Evolutionary conservation across 495 filamentous ascomycete species (phyloP).

Genomic region (Daldinia bambusicola): DNA sequence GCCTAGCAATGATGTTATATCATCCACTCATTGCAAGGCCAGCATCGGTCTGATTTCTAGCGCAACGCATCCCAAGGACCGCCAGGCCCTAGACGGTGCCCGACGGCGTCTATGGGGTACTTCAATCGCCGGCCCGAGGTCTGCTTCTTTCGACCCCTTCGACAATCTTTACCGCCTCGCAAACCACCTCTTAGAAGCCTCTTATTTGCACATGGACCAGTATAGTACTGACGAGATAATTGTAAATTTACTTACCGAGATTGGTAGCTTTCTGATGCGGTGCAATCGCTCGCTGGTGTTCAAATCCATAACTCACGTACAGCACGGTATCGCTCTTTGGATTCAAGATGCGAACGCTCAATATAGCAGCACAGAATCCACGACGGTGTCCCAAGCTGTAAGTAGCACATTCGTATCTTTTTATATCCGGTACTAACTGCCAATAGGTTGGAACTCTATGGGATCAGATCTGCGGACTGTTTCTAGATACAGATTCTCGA

Average conservation of each 20-base stretch:
- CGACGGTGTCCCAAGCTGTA: slow-evolving; percentile 49
- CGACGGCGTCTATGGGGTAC: slow-evolving; percentile 69
- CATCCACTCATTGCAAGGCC: slow-evolving; percentile 46
- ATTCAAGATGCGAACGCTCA: slow-evolving; percentile 62
- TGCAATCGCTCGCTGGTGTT: slow-evolving; percentile 52
- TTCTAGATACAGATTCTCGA: slow-evolving; percentile 45
- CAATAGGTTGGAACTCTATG: slow-evolving; percentile 51
- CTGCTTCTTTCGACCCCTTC: slow-evolving; percentile 66
- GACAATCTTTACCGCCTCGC: slow-evolving; percentile 68
- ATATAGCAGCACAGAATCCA: slow-evolving; percentile 48
- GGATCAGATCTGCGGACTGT: slow-evolving; percentile 52
- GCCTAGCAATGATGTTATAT: slow-evolving; percentile 2
- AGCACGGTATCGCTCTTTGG: slow-evolving; percentile 69
- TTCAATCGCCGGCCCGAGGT: slow-evolving; percentile 53
- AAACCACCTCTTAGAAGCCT: slow-evolving; percentile 53
- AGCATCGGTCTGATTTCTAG: slow-evolving; percentile 50
- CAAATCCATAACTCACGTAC: slow-evolving; percentile 61
- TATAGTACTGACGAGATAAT: slow-evolving; percentile 40
- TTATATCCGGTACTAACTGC: slow-evolving; percentile 13
- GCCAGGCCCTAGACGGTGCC: slow-evolving; percentile 67
- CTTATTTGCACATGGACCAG: slow-evolving; percentile 54
- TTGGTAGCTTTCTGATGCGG: slow-evolving; percentile 51
- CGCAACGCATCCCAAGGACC: slow-evolving; percentile 60
- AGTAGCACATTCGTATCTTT: slow-evolving; percentile 31
- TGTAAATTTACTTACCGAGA: slow-evolving; percentile 48